Evolutionary conservation across 768 basidiomycete species (phyloP).

Genomic region (Lentinula edodes): DNA sequence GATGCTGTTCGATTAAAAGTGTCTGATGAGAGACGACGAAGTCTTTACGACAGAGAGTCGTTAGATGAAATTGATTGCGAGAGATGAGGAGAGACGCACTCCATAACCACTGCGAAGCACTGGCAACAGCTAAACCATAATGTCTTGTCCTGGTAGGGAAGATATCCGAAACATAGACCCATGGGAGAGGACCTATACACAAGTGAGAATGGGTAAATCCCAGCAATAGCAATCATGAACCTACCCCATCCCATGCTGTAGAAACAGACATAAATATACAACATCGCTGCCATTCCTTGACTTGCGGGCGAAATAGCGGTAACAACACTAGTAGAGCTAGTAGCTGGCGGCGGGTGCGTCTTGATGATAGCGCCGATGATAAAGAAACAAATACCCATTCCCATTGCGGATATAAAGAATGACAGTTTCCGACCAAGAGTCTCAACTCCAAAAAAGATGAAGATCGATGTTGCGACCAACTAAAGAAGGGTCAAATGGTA

Average conservation of each 20-base stretch:
- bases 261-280: constrained; percentile 60
- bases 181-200: constrained; percentile 39
- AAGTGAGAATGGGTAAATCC: neutral
- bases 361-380: constrained; percentile 63
- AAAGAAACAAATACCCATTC: constrained; percentile 57
- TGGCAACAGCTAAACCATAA: constrained; percentile 71
- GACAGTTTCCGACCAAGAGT: constrained; percentile 52
- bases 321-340: constrained; percentile 11
- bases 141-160: constrained; percentile 83
- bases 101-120: constrained; percentile 72
- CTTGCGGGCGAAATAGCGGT: constrained; percentile 27
- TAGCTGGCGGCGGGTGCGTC: constrained; percentile 38
- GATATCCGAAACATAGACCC: constrained; percentile 75
- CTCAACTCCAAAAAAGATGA: constrained; percentile 69
- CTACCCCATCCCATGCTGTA: constrained; percentile 60
- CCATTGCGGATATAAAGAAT: constrained; percentile 47
- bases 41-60: constrained; percentile 25
- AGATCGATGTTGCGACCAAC: constrained; percentile 57
- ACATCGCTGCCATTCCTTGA: constrained; percentile 59
- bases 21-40: constrained; percentile 48
- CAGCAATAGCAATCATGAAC: neutral
- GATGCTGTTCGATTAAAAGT: constrained; percentile 36
- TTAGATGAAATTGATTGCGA: no score
- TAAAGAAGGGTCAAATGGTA: constrained; percentile 24
- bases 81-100: constrained; percentile 26